Evolutionary conservation across 2,329 filamentous ascomycete genomes (phyloP).

Genomic region (Ascomycota sp.): DNA sequence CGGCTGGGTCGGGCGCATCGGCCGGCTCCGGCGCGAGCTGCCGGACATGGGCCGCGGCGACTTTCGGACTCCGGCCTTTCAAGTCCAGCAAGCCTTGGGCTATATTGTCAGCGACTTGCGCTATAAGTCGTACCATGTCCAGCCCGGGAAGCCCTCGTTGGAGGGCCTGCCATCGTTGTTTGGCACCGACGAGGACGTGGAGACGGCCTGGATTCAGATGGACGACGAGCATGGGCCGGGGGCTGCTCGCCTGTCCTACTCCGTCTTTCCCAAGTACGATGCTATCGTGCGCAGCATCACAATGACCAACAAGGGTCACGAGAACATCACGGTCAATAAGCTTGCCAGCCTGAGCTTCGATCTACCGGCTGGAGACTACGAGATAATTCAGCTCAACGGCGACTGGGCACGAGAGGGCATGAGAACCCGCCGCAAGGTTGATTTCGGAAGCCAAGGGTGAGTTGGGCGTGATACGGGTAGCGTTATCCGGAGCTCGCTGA

Average conservation of each 20-base stretch:
- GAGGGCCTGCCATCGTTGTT: slow-evolving; percentile 36
- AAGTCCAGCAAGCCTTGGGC: slow-evolving; percentile 34
- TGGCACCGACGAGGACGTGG: slow-evolving; percentile 29
- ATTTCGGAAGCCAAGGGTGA: slow-evolving; percentile 32
- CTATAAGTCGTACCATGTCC: slow-evolving; percentile 33
- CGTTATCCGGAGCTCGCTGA: background rate
- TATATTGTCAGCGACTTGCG: slow-evolving; percentile 34
- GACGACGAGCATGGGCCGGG: slow-evolving; percentile 36
- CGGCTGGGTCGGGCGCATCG: slow-evolving; percentile 30
- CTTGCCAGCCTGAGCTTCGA: slow-evolving; percentile 39
- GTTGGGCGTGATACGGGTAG: slow-evolving; percentile 2
- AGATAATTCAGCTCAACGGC: slow-evolving; percentile 38
- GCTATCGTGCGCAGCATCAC: slow-evolving; percentile 38
- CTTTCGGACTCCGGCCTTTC: slow-evolving; percentile 36
- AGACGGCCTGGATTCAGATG: slow-evolving; percentile 33
- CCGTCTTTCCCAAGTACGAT: slow-evolving; percentile 37
- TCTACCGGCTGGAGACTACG: slow-evolving; percentile 33
- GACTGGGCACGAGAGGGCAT: slow-evolving; percentile 40
- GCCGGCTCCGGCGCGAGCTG: slow-evolving; percentile 35
- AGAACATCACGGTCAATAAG: slow-evolving; percentile 29
- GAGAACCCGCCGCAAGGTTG: slow-evolving; percentile 28
- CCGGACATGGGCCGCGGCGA: slow-evolving; percentile 42
- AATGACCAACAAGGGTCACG: slow-evolving; percentile 33
- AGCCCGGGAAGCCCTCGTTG: slow-evolving; percentile 31
- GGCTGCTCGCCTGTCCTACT: slow-evolving; percentile 36